Percentiles rank a stretch among this genome's conserved stretches.
Evolutionary conservation across 148 eudicot genomes (phyloP).

Genomic region (Rhododendron henanense): DNA sequence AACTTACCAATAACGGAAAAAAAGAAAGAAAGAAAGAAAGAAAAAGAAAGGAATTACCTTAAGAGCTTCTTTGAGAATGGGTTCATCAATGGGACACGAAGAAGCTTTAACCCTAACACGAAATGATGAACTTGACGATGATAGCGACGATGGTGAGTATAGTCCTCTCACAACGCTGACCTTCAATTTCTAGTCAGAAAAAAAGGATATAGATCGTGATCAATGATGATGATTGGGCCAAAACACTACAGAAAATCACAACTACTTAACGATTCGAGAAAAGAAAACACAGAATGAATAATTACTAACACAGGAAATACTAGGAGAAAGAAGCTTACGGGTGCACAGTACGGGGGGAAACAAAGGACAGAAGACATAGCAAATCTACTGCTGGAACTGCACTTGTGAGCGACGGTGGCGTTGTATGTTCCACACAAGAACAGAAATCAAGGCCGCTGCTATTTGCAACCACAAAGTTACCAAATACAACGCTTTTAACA

Average conservation of each 20-base stretch:
- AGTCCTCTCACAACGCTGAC: not conserved
- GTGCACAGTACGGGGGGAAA: not conserved
- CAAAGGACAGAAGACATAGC: constrained; percentile 2
- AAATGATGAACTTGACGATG: not conserved
- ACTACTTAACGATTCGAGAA: not conserved
- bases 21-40: no score
- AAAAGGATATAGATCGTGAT: not conserved
- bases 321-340: not conserved
- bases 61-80: constrained; percentile 50
- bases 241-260: not conserved
- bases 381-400: not conserved
- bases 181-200: not conserved
- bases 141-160: not conserved
- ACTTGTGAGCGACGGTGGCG: not conserved
- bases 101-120: constrained; percentile 30
- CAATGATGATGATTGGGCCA: not conserved
- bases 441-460: not conserved
- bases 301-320: not conserved
- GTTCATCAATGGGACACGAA: constrained; percentile 41
- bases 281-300: not conserved
- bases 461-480: no score
- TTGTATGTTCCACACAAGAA: not conserved
- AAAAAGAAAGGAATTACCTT: constrained; percentile 31
- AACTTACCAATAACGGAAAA: not conserved
- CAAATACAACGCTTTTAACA: no score